These are phyloP conservation scores for Acidomyces sp. DNA, from an alignment of 495 filamentous ascomycete genomes.

Conservation along the genomic window DNA sequence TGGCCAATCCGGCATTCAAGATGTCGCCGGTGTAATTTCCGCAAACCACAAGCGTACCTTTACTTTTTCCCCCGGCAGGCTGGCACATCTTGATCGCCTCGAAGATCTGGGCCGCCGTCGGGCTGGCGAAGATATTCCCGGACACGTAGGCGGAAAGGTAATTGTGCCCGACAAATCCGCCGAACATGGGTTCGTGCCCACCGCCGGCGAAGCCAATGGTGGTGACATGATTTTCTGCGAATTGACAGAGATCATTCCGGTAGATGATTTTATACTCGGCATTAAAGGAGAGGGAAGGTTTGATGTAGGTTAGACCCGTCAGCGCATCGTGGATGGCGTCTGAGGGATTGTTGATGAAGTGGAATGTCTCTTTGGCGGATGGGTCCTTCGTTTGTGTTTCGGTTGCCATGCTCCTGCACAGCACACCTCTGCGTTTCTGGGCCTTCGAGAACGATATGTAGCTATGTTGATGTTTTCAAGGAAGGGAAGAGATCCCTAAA, in stretches of 20 bases:
- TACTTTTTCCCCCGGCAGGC: constrained; percentile 14
- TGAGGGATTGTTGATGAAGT: constrained; percentile 19
- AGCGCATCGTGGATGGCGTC: constrained; percentile 17
- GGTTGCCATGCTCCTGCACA: constrained; percentile 13
- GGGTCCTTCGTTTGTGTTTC: constrained; percentile 6
- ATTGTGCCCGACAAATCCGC: constrained; percentile 19
- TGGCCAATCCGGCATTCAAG: constrained; percentile 19
- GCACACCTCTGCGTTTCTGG: too few species aligned
- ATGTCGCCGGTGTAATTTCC: constrained; percentile 23
- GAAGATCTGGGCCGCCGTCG: constrained; percentile 19
- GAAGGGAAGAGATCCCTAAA: too few species aligned
- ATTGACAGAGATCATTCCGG: constrained; percentile 13
- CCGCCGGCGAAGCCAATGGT: constrained; percentile 20
- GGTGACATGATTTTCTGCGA: constrained; percentile 13
- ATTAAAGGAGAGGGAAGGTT: constrained; percentile 16
- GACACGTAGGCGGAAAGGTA: constrained; percentile 19
- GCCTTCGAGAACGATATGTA: too few species aligned
- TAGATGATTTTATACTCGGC: constrained; percentile 17
- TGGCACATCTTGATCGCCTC: constrained; percentile 18
- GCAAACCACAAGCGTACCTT: constrained; percentile 18
- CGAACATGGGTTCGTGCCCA: constrained; percentile 22
- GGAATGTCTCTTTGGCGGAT: constrained; percentile 16
- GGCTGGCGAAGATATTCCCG: constrained; percentile 18
- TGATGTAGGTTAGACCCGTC: constrained; percentile 10
- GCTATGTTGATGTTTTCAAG: too few species aligned